A percentile compares a stretch with the other conserved stretches of the same genome.
These are phyloP conservation scores for Rhizopogon parksii DNA, from an alignment of 1,284 basidiomycete species.

Conservation along the genomic window DNA sequence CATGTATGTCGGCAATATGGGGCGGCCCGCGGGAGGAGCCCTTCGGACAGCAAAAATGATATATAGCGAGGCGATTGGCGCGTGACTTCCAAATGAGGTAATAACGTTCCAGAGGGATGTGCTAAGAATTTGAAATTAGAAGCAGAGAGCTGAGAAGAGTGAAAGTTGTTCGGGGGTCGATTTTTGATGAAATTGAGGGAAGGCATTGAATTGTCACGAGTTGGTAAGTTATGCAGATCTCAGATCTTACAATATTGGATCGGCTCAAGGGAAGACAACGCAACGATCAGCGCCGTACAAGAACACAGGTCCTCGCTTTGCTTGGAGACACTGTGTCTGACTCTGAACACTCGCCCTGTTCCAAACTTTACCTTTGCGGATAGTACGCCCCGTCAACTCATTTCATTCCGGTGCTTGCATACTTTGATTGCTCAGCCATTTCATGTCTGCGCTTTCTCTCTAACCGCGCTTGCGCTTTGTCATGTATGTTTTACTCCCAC, in stretches of 20 bases:
- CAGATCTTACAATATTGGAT: slow-evolving; percentile 11
- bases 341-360: too few relatives aligned
- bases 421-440: neutral
- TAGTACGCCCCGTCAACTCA: slow-evolving; percentile 5
- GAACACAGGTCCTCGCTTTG: neutral
- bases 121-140: slow-evolving; percentile 27
- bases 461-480: slow-evolving; percentile 12
- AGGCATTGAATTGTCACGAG: slow-evolving; percentile 17
- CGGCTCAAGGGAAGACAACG: neutral
- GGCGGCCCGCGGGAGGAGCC: neutral
- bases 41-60: neutral
- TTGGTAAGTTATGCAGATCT: slow-evolving; percentile 4
- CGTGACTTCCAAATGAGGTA: slow-evolving; percentile 11
- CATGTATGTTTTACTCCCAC: slow-evolving; percentile 21
- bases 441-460: slow-evolving; percentile 5
- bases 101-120: slow-evolving; percentile 7
- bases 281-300: neutral
- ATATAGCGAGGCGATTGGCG: slow-evolving; percentile 3
- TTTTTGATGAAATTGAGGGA: slow-evolving; percentile 8
- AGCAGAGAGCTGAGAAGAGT: slow-evolving; percentile 19
- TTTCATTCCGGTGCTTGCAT: neutral
- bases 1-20: neutral
- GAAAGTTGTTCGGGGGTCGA: slow-evolving; percentile 17
- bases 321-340: neutral
- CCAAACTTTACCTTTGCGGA: neutral